Percentiles rank a stretch among this genome's conserved stretches.
Evolutionary conservation across 176 grass and related monocot species (phyloP).

Genomic region (Paspalum notatum): DNA sequence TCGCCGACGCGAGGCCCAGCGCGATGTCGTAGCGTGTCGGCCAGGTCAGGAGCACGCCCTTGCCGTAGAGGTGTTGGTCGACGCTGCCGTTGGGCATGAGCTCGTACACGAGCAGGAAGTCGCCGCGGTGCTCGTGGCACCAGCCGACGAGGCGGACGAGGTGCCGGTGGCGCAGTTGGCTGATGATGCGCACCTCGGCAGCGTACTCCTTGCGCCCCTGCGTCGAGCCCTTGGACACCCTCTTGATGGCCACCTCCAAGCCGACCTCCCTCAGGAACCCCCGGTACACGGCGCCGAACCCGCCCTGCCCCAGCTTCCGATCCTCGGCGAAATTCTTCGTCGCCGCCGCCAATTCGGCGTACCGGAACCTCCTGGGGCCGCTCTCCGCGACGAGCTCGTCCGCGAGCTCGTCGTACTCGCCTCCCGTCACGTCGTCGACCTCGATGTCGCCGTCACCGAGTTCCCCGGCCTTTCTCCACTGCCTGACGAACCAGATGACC

Average conservation of each 20-base stretch:
- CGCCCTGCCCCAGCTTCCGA: slow-evolving; percentile 79
- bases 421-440: slow-evolving; percentile 34
- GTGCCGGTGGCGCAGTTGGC: slow-evolving; percentile 74
- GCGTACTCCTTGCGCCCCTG: slow-evolving; percentile 78
- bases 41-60: slow-evolving; percentile 53
- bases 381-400: slow-evolving; percentile 62
- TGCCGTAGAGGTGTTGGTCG: slow-evolving; percentile 69
- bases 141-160: slow-evolving; percentile 79
- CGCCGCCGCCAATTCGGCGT: slow-evolving; percentile 57
- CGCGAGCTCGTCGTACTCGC: slow-evolving; percentile 57
- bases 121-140: slow-evolving; percentile 79
- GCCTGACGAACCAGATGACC: slow-evolving; percentile 55
- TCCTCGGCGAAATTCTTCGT: slow-evolving; percentile 70
- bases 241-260: slow-evolving; percentile 77
- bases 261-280: slow-evolving; percentile 59
- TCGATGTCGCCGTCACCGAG: slow-evolving; percentile 30
- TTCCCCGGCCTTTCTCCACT: slow-evolving; percentile 51
- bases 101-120: slow-evolving; percentile 85
- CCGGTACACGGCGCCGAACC: slow-evolving; percentile 76
- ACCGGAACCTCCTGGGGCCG: slow-evolving; percentile 60
- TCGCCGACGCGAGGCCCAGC: slow-evolving; percentile 67
- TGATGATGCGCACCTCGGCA: slow-evolving; percentile 84
- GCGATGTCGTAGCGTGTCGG: slow-evolving; percentile 50
- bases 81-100: slow-evolving; percentile 88
- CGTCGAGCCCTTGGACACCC: slow-evolving; percentile 64